Percentiles rank a stretch among this genome's conserved stretches.
phyloP scores from a whole-genome alignment of 2,329 filamentous ascomycete species.

The Aspergillus uvarum region DNA sequence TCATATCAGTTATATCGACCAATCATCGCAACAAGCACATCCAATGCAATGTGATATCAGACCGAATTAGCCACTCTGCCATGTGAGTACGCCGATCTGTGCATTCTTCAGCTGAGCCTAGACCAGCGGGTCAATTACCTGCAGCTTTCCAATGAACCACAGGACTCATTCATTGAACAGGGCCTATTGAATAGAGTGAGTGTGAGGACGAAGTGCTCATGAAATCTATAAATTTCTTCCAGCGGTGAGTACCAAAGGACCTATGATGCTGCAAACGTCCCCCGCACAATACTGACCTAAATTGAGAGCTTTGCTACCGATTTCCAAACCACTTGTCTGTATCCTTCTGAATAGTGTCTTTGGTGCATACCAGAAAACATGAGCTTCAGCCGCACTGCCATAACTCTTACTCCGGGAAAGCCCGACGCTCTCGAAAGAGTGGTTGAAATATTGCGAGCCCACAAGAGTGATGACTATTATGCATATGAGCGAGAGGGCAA shows the following conservation, averaged over 20 bases:
- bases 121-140: neutral
- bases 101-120: neutral
- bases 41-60: neutral
- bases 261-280: too few species aligned
- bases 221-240: too few species aligned
- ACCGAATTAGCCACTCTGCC: neutral
- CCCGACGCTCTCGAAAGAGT: neutral
- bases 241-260: too few species aligned
- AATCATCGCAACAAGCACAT: neutral
- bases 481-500: constrained; percentile 12
- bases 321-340: too few species aligned
- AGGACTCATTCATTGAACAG: too few species aligned
- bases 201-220: too few species aligned
- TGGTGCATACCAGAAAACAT: neutral
- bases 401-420: neutral
- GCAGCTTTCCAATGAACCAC: neutral
- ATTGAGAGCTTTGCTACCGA: too few species aligned
- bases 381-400: neutral
- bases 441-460: neutral
- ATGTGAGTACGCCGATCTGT: neutral
- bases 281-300: too few species aligned
- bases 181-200: too few species aligned
- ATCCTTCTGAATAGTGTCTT: too few species aligned
- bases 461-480: neutral
- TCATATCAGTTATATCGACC: neutral